phyloP scores from a whole-genome alignment of 768 basidiomycete genomes.

The Hericium rajendrae region DNA sequence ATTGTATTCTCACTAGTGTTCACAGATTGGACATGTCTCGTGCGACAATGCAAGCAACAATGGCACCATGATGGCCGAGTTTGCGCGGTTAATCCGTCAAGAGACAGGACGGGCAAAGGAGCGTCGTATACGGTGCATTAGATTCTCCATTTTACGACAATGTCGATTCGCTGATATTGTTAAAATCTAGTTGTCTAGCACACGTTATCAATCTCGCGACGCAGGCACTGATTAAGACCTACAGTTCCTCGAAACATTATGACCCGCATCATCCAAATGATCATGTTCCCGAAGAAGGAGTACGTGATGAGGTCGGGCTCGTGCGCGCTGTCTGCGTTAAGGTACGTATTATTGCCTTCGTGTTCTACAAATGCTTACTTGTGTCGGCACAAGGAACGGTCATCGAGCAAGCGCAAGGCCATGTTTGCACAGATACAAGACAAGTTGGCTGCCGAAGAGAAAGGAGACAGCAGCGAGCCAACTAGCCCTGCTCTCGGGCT shows the following conservation, averaged over 20 bases:
- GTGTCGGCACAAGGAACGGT: slow-evolving; percentile 13
- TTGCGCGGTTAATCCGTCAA: slow-evolving; percentile 10
- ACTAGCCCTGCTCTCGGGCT: slow-evolving; percentile 8
- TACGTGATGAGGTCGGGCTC: slow-evolving; percentile 20
- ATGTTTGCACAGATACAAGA: slow-evolving; percentile 12
- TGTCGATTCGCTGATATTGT: background rate
- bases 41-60: slow-evolving; percentile 32
- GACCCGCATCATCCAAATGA: slow-evolving; percentile 15
- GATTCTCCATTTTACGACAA: background rate
- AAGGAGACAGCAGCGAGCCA: background rate
- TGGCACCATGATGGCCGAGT: slow-evolving; percentile 23
- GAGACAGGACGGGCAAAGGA: background rate
- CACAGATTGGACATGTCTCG: slow-evolving; percentile 26
- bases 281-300: slow-evolving; percentile 1
- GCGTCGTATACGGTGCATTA: too few species aligned
- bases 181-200: slow-evolving; percentile 22
- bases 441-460: background rate
- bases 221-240: slow-evolving; percentile 18
- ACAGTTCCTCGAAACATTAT: slow-evolving; percentile 11
- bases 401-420: slow-evolving; percentile 21
- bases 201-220: slow-evolving; percentile 27
- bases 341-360: too few species aligned
- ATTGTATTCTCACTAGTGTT: background rate
- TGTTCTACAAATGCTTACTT: too few species aligned
- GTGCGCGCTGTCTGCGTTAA: slow-evolving; percentile 18